Percentiles rank a stretch among this genome's conserved stretches.
Conservation (phyloP, 2,329 filamentous ascomycete genomes). For the Neonectria hederae region DNA sequence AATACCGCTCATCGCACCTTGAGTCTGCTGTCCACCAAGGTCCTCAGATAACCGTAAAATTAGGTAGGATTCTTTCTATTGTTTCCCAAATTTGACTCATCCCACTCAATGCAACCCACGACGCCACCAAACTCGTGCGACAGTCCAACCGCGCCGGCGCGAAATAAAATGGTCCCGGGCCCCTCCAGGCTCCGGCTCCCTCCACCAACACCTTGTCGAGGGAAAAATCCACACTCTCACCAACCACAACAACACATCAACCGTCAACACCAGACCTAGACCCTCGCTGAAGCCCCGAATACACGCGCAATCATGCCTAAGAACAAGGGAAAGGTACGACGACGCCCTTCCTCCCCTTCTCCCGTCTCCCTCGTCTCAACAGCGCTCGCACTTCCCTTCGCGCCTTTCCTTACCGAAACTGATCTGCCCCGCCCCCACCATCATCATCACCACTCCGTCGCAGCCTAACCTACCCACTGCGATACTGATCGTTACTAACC, state of each 20-base stretch:
- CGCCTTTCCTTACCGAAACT: constrained; percentile 13
- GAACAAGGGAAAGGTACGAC: constrained; percentile 97
- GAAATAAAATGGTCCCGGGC: constrained; percentile 19
- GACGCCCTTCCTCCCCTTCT: constrained; percentile 1
- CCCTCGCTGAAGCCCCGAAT: constrained; percentile 15
- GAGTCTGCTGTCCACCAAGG: background rate
- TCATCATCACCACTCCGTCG: constrained; percentile 26
- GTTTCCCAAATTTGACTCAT: constrained; percentile 17
- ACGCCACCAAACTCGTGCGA: constrained; percentile 7
- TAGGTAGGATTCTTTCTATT: constrained; percentile 8
- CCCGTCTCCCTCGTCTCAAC: constrained; percentile 6
- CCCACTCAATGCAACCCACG: constrained; percentile 8
- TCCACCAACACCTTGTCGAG: constrained; percentile 17
- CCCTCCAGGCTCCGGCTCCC: constrained; percentile 11
- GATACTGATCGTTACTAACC: constrained; percentile 29
- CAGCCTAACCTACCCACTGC: constrained; percentile 4
- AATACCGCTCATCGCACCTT: constrained; percentile 15
- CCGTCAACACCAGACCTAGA: constrained; percentile 30
- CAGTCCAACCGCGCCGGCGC: constrained; percentile 27
- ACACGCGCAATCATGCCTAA: constrained; percentile 79
- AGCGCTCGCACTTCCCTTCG: constrained; percentile 17
- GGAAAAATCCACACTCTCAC: constrained; percentile 42
- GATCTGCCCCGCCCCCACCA: constrained; percentile 45
- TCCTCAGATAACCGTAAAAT: constrained; percentile 2
- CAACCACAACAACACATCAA: constrained; percentile 41